phyloP scores from a whole-genome alignment of 75 land plant genomes.

The Pinus albicaulis region DNA sequence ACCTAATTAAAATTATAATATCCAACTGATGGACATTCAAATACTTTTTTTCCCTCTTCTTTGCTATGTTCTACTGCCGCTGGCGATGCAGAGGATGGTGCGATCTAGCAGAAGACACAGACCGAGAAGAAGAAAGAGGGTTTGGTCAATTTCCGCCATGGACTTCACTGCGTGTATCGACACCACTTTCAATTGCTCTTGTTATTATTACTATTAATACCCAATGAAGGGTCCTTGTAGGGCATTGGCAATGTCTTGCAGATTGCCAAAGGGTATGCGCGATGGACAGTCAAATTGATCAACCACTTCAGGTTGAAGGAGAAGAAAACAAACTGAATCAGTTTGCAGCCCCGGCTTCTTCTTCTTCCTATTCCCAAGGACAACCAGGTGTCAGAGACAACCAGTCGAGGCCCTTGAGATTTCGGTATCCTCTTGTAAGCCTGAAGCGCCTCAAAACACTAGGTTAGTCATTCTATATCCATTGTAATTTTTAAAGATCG shows the following conservation, averaged over 20 bases:
- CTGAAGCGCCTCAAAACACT: slow-evolving; percentile 5
- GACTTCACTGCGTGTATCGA: not conserved
- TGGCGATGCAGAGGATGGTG: too few species aligned
- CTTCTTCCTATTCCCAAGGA: not conserved
- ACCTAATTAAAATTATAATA: too few species aligned
- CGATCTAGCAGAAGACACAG: not conserved
- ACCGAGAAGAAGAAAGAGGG: not conserved
- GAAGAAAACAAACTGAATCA: not conserved
- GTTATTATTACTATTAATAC: too few species aligned
- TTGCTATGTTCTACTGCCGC: too few species aligned
- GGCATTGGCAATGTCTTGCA: slow-evolving; percentile 3
- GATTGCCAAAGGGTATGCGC: not conserved
- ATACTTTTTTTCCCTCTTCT: not conserved
- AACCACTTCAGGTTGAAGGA: not conserved
- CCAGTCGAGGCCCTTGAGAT: not conserved
- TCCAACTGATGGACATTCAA: not conserved
- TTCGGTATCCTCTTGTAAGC: slow-evolving; percentile 7
- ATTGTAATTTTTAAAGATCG: not conserved
- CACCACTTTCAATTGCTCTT: not conserved
- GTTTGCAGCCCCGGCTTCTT: not conserved
- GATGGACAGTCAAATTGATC: slow-evolving; percentile 1
- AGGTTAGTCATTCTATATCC: not conserved
- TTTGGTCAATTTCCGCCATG: not conserved
- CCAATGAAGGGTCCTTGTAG: not conserved
- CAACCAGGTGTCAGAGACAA: not conserved